Conservation (phyloP, 2,329 filamentous ascomycete genomes). For the Calonectria pseudoturangicola region DNA sequence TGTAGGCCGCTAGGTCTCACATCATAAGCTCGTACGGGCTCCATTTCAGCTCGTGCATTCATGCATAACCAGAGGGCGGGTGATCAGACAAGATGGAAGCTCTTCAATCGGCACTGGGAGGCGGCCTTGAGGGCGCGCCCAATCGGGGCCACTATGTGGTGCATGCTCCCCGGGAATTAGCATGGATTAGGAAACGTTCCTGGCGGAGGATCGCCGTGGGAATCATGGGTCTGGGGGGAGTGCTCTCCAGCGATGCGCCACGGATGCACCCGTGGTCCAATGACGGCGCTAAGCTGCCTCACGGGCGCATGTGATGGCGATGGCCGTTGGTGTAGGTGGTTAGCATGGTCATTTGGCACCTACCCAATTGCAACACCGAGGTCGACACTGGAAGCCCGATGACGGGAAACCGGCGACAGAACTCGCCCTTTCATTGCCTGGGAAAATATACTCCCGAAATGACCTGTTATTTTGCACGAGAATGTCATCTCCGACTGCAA, state of each 20-base stretch:
- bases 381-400: not conserved
- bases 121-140: not conserved
- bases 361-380: constrained; percentile 30
- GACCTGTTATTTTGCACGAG: not conserved
- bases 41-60: constrained; percentile 11
- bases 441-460: constrained; percentile 3
- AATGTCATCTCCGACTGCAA: not conserved
- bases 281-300: constrained; percentile 25
- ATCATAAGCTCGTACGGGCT: constrained; percentile 3
- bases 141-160: constrained; percentile 19
- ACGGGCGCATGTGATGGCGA: constrained; percentile 23
- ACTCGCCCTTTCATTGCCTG: not conserved
- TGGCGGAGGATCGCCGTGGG: constrained; percentile 21
- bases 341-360: constrained; percentile 11
- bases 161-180: constrained; percentile 23
- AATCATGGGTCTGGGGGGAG: constrained; percentile 19
- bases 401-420: not conserved
- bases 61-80: not conserved
- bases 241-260: constrained; percentile 4
- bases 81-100: constrained; percentile 28
- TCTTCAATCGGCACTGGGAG: not conserved
- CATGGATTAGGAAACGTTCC: constrained; percentile 25
- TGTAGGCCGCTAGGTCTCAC: constrained; percentile 19
- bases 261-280: constrained; percentile 27
- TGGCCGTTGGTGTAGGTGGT: not conserved